These are phyloP conservation scores for Pleurotus pulmonarius DNA, from an alignment of 768 basidiomycete genomes.

Conservation along the genomic window DNA sequence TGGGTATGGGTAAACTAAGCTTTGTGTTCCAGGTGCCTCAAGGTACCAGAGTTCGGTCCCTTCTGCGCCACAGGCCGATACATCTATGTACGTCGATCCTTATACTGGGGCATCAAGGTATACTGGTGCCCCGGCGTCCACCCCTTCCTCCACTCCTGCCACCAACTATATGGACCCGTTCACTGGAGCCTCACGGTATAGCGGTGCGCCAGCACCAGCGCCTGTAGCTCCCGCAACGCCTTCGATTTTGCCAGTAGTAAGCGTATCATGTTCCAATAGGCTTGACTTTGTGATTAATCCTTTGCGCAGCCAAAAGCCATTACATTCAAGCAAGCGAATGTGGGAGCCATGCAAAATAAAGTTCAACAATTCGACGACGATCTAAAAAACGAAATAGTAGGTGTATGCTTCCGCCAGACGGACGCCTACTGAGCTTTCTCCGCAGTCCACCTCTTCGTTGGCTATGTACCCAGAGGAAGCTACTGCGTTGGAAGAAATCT, in stretches of 20 bases:
- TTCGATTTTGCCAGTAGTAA: conserved; percentile 51
- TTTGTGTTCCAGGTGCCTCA: conserved; percentile 6
- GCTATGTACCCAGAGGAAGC: conserved; percentile 69
- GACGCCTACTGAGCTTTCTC: background rate
- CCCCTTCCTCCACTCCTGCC: conserved; percentile 25
- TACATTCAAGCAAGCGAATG: conserved; percentile 81
- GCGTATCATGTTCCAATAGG: conserved; percentile 11
- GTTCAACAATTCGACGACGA: conserved; percentile 70
- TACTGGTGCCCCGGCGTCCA: conserved; percentile 30
- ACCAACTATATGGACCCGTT: conserved; percentile 58
- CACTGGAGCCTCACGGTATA: conserved; percentile 66
- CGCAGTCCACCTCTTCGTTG: conserved; percentile 64
- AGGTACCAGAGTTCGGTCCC: background rate
- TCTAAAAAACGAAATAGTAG: conserved; percentile 65
- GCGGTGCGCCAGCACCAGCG: conserved; percentile 34
- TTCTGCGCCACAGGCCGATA: background rate
- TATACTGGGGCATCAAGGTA: conserved; percentile 61
- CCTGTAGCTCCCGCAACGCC: conserved; percentile 27
- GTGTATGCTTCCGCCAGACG: conserved; percentile 15
- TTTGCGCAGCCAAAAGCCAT: conserved; percentile 52
- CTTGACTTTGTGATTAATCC: background rate
- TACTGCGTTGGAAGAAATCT: conserved; percentile 54
- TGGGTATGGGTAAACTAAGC: conserved; percentile 16
- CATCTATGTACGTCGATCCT: conserved; percentile 9
- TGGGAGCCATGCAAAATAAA: conserved; percentile 77